Conservation (phyloP, 352 stramenopile species). For the Phytophthora brassicae region DNA sequence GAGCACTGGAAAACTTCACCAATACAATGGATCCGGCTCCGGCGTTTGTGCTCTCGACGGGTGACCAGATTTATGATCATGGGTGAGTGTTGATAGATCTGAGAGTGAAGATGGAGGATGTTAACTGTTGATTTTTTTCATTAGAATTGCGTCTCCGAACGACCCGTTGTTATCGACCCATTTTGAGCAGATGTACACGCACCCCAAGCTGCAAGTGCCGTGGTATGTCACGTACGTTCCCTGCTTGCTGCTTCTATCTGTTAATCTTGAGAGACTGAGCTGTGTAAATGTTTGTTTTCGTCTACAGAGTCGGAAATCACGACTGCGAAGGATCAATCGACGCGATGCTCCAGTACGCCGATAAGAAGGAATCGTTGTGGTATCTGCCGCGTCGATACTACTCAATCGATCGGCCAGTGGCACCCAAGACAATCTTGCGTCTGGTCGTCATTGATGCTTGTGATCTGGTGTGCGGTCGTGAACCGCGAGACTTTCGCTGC, state of each 20-base stretch:
- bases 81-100: slow-evolving; percentile 39
- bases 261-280: background rate
- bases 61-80: slow-evolving; percentile 87
- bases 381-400: slow-evolving; percentile 84
- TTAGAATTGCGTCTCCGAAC: slow-evolving; percentile 56
- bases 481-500: slow-evolving; percentile 78
- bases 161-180: slow-evolving; percentile 64
- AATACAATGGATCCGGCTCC: slow-evolving; percentile 55
- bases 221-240: slow-evolving; percentile 85
- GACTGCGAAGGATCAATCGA: slow-evolving; percentile 85
- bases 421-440: slow-evolving; percentile 76
- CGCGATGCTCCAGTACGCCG: slow-evolving; percentile 80
- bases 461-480: slow-evolving; percentile 80
- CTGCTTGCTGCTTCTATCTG: background rate
- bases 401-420: slow-evolving; percentile 72
- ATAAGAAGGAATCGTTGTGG: slow-evolving; percentile 70
- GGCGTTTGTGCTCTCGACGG: slow-evolving; percentile 80
- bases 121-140: background rate
- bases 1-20: slow-evolving; percentile 62
- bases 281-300: background rate
- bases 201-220: slow-evolving; percentile 60
- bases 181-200: slow-evolving; percentile 86
- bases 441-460: slow-evolving; percentile 82
- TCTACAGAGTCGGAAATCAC: slow-evolving; percentile 80
- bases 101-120: background rate